Conservation (phyloP, 2,329 filamentous ascomycete genomes). For the Aspergillus phoenicis region DNA sequence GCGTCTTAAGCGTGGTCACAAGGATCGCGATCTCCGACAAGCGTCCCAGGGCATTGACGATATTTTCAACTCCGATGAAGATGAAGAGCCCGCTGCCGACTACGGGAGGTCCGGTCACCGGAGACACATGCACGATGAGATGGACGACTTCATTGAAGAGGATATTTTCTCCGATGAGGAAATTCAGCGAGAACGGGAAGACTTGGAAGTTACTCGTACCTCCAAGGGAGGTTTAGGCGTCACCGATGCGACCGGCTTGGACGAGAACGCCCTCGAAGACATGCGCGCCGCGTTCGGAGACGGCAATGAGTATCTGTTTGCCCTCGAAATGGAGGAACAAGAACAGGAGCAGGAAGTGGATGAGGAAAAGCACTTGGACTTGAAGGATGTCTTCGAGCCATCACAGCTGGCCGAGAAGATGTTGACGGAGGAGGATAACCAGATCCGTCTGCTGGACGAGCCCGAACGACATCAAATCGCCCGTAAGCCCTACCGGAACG, state of each 20-base stretch:
- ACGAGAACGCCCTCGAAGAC: constrained; percentile 90
- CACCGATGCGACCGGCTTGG: constrained; percentile 79
- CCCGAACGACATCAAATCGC: constrained; percentile 94
- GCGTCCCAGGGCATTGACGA: constrained; percentile 77
- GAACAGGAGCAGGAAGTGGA: constrained; percentile 75
- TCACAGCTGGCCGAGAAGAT: constrained; percentile 92
- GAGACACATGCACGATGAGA: constrained; percentile 71
- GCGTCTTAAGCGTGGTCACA: constrained; percentile 87
- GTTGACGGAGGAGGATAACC: constrained; percentile 91
- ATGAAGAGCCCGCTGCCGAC: constrained; percentile 61
- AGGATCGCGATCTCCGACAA: constrained; percentile 60
- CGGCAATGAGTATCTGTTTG: constrained; percentile 94
- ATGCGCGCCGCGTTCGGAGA: constrained; percentile 96
- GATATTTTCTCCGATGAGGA: constrained; percentile 89
- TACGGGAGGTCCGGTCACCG: constrained; percentile 52
- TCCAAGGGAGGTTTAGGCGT: constrained; percentile 68
- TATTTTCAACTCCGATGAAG: constrained; percentile 95
- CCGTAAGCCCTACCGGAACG: constrained; percentile 81
- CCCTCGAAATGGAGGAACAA: constrained; percentile 82
- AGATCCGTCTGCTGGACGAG: constrained; percentile 83
- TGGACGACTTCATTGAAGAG: constrained; percentile 96
- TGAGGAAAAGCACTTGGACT: constrained; percentile 81
- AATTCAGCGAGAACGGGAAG: constrained; percentile 73
- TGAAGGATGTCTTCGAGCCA: constrained; percentile 98
- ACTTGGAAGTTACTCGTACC: constrained; percentile 84